Conservation (phyloP, 768 basidiomycete species). For the Boletellus sp. region DNA sequence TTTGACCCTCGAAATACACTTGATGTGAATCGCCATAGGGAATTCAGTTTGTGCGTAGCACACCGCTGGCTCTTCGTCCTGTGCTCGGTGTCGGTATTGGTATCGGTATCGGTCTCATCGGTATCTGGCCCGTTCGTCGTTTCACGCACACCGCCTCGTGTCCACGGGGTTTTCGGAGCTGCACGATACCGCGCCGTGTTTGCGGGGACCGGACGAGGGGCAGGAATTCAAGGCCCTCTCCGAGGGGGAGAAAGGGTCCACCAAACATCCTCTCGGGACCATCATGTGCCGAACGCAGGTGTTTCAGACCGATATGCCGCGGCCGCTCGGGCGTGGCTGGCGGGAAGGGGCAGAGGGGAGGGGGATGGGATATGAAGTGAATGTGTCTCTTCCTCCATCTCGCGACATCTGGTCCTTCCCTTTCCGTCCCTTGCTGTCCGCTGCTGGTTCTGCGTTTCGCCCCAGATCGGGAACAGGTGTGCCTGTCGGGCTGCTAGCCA, state of each 20-base stretch:
- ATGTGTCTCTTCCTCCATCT: background rate
- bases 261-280: background rate
- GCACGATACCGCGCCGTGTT: background rate
- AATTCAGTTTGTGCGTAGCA: no score
- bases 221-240: no score
- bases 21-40: no score
- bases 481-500: no score
- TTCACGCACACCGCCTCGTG: constrained; percentile 1
- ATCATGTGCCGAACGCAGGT: no score
- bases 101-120: background rate
- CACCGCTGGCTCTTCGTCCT: background rate
- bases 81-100: background rate
- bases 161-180: background rate
- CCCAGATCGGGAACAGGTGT: no score
- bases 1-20: no score
- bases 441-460: no score
- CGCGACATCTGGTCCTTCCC: no score
- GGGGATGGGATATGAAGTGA: background rate
- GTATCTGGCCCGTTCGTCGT: background rate
- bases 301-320: constrained; percentile 2
- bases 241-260: no score
- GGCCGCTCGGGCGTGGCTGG: constrained; percentile 3
- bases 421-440: no score
- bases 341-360: background rate
- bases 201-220: background rate